Base-by-base conservation (phyloP, 1,284 basidiomycete genomes). In the Sporisorium reilianum region DNA sequence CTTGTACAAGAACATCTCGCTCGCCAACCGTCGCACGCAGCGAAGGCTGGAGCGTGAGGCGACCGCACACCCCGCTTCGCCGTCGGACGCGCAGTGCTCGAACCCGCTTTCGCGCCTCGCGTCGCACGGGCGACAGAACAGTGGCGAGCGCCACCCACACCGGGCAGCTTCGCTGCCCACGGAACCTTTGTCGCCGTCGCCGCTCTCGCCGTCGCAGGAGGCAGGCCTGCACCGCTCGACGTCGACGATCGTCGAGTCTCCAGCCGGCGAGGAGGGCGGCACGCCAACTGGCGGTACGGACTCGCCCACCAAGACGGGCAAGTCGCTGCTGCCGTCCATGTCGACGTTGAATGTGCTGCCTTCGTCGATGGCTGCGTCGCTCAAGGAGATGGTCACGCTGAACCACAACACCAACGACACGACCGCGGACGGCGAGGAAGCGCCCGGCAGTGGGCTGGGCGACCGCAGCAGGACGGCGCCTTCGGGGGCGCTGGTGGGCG, bases 1-100 rank as follows among this genome's bases (percentile, higher is more conserved):
- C 22, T 52, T 79, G 61, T 77, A 74, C 67, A 66, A 58, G 60
- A 79, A 79, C 64, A 69, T 78, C 16, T 55, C 62, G 18, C 49
- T 75, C 1, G 72, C 64, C 14, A 60, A 68, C 44, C 56, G 67
- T 3, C 48, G 64, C 10, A 70, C 62, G 34, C 66, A 69, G 57
- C 53, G 64, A 6, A 42, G 50, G 23, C 44, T 66, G 28, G 69
- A 66, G n/a, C 41, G 70, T 3, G 63, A 65, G 28, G 66, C 66
- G 25, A 34, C 10, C 3, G 11, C 56, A 23, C 49, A 61, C 11
- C 40, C 57, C 1, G 44, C 61, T 2, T 36, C 32, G 14, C 40
- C 57, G 8, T 30, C 46, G 26, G 45, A 48, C 2, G 52, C 54
- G 12, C 49, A 45, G 2, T 20, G 44, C 3, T 53, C 48, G n/a